Percentiles rank a stretch among this genome's conserved stretches.
Conservation (phyloP, 192 early-diverging fungal genomes). For the Podila horticola region DNA sequence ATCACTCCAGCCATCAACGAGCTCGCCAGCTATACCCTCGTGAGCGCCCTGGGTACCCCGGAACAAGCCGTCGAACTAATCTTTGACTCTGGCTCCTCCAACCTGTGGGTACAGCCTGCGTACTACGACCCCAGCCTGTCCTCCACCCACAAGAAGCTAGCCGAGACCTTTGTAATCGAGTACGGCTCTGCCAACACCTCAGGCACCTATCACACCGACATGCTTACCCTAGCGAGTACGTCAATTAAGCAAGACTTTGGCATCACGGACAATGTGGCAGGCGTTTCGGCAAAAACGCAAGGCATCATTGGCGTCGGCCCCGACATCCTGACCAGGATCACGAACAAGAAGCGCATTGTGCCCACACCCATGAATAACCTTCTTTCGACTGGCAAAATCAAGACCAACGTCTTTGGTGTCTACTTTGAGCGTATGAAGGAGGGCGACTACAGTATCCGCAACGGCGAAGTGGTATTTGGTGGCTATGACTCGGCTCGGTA, state of each 20-base stretch:
- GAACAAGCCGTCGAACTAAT: constrained; percentile 31
- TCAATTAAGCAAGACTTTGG: constrained; percentile 5
- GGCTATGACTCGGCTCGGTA: constrained; percentile 14
- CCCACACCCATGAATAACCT: constrained; percentile 30
- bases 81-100: constrained; percentile 45
- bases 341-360: constrained; percentile 11
- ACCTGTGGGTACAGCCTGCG: constrained; percentile 37
- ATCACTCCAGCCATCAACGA: constrained; percentile 22
- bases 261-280: constrained; percentile 12
- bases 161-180: constrained; percentile 16
- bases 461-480: constrained; percentile 46
- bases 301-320: constrained; percentile 19
- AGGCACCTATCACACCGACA: constrained; percentile 32
- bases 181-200: constrained; percentile 32
- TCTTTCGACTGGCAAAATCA: constrained; percentile 7
- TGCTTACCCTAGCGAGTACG: neutral
- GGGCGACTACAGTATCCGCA: neutral
- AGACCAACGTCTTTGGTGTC: constrained; percentile 22
- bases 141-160: constrained; percentile 10
- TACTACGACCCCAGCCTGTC: constrained; percentile 1
- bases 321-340: neutral
- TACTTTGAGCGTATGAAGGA: constrained; percentile 23
- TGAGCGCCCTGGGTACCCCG: constrained; percentile 21
- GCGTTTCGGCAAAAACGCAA: constrained; percentile 5
- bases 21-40: constrained; percentile 20